A percentile compares a stretch with the other conserved stretches of the same genome.
Conservation (phyloP, 129 eudicot species). For the Artemisia annua region DNA sequence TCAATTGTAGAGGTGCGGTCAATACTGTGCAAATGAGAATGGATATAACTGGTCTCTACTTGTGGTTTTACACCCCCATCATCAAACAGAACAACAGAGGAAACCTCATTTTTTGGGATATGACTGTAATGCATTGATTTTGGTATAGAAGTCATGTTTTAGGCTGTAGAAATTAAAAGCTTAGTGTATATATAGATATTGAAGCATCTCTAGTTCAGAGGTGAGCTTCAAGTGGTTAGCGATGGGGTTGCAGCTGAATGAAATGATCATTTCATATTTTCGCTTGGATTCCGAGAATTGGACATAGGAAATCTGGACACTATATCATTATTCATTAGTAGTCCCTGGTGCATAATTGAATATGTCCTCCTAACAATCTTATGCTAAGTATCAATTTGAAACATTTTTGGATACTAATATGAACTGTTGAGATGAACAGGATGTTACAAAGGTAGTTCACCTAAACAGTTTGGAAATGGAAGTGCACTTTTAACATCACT, state of each 20-base stretch:
- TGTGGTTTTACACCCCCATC: constrained; percentile 13
- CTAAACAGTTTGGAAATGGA: no score
- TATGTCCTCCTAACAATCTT: no score
- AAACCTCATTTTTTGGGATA: neutral
- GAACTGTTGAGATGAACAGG: no score
- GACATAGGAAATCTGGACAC: no score
- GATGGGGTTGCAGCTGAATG: neutral
- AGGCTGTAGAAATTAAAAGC: constrained; percentile 11
- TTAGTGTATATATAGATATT: no score
- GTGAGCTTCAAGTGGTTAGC: neutral
- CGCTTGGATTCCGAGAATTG: no score
- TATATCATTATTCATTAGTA: no score
- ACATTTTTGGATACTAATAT: no score
- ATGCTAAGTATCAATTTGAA: no score
- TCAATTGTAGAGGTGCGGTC: constrained; percentile 58
- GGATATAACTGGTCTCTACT: constrained; percentile 30
- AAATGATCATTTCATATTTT: neutral
- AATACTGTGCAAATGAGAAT: constrained; percentile 64
- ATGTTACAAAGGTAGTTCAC: no score
- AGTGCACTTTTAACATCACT: no score
- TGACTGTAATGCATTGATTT: neutral
- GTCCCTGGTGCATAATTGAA: no score
- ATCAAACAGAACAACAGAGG: neutral
- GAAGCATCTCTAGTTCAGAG: neutral
- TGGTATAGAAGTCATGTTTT: neutral